These are phyloP conservation scores for Pluteus cervinus DNA, from an alignment of 768 basidiomycete species.

Conservation along the genomic window DNA sequence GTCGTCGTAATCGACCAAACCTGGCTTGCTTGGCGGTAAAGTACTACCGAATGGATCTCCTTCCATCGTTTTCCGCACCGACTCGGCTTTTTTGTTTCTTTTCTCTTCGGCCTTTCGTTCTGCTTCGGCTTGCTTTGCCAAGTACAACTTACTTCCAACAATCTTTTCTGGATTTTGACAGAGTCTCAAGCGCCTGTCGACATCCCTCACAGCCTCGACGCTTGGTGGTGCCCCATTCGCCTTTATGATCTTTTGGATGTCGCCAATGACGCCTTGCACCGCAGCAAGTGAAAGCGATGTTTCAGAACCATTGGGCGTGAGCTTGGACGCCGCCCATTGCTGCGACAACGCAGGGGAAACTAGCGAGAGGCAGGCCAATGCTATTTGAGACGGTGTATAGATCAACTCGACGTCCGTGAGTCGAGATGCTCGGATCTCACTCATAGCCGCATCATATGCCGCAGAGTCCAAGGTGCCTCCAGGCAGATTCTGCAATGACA, in stretches of 20 bases:
- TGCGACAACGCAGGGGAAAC: constrained; percentile 53
- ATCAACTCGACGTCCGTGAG: constrained; percentile 89
- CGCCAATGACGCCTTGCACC: constrained; percentile 35
- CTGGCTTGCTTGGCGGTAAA: constrained; percentile 29
- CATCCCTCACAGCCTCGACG: constrained; percentile 79
- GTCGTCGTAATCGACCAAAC: constrained; percentile 53
- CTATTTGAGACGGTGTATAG: constrained; percentile 92
- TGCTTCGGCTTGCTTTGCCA: constrained; percentile 64
- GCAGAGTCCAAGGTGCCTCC: constrained; percentile 39
- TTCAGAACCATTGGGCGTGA: constrained; percentile 12
- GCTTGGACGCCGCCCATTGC: constrained; percentile 51
- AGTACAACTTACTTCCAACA: constrained; percentile 79
- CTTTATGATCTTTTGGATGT: constrained; percentile 52
- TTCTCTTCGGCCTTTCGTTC: constrained; percentile 68
- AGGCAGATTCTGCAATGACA: constrained; percentile 45
- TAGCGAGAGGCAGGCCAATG: constrained; percentile 70
- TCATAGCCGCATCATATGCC: constrained; percentile 63
- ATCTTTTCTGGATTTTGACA: constrained; percentile 98
- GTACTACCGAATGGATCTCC: constrained; percentile 71
- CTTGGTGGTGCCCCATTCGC: constrained; percentile 58
- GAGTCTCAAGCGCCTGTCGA: constrained; percentile 78
- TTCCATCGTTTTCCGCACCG: constrained; percentile 36
- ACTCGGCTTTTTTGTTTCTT: constrained; percentile 54
- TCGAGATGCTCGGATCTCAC: constrained; percentile 70
- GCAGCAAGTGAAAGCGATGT: constrained; percentile 17